These are phyloP conservation scores for Fusarium proliferatum DNA, from an alignment of 2,329 filamentous ascomycete species.

Conservation along the genomic window DNA sequence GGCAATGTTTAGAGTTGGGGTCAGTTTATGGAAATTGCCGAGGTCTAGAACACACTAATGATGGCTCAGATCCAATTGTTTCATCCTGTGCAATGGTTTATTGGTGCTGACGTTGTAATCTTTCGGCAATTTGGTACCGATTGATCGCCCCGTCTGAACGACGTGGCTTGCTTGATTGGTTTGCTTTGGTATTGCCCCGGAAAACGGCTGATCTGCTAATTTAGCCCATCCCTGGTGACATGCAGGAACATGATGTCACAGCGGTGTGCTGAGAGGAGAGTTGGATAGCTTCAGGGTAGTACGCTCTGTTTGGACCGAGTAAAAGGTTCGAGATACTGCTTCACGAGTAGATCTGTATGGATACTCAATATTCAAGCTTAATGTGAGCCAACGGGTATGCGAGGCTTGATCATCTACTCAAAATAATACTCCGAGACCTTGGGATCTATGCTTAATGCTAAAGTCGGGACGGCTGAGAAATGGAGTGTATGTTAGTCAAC, in stretches of 20 bases:
- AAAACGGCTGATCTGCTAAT: background rate
- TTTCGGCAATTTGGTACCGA: background rate
- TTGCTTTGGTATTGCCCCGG: background rate
- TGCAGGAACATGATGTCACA: slow-evolving; percentile 7
- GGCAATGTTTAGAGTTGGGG: background rate
- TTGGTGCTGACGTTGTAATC: background rate
- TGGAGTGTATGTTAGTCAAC: background rate
- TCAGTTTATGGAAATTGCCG: background rate
- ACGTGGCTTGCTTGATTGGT: background rate
- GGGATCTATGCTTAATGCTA: background rate
- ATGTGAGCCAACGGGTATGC: background rate
- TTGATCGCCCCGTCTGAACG: background rate
- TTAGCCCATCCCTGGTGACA: background rate
- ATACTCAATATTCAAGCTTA: background rate
- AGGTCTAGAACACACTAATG: background rate
- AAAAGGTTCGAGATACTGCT: background rate
- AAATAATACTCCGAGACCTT: background rate
- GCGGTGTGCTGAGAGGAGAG: background rate
- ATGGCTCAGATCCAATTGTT: background rate
- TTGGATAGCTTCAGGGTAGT: background rate
- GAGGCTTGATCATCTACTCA: background rate
- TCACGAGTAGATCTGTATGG: background rate
- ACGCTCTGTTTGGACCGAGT: background rate
- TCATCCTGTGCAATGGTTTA: background rate
- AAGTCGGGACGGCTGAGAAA: fast-evolving